phyloP scores from a whole-genome alignment of 257 asterid species.

The Solanum ossicruentum region DNA sequence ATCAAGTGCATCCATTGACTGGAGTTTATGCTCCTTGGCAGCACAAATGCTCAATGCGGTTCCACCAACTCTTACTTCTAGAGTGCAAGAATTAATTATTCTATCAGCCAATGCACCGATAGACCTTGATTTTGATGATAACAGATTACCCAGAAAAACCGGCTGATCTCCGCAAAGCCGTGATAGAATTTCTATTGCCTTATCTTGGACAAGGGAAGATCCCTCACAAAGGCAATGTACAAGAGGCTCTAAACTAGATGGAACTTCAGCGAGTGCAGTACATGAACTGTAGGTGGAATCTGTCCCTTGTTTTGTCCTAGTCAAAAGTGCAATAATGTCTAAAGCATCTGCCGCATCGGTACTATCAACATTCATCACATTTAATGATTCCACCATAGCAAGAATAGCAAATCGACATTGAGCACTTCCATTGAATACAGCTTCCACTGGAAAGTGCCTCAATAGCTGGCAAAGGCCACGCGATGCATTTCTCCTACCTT shows the following conservation, averaged over 20 bases:
- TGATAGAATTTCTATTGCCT: slow-evolving; percentile 58
- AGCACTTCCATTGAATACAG: slow-evolving; percentile 46
- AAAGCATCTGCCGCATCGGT: slow-evolving; percentile 45
- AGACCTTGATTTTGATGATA: slow-evolving; percentile 38
- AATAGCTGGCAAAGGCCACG: slow-evolving; percentile 66
- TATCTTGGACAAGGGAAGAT: slow-evolving; percentile 47
- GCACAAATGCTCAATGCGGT: slow-evolving; percentile 50
- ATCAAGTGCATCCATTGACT: slow-evolving; percentile 43
- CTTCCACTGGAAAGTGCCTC: slow-evolving; percentile 55
- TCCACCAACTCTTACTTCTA: slow-evolving; percentile 79
- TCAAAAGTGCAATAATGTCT: slow-evolving; percentile 42
- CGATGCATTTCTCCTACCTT: slow-evolving; percentile 68
- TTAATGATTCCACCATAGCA: slow-evolving; percentile 54
- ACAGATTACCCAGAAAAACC: slow-evolving; percentile 30
- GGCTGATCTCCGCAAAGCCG: slow-evolving; percentile 63
- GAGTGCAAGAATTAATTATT: slow-evolving; percentile 51
- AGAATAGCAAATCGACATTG: slow-evolving; percentile 54
- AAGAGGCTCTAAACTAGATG: slow-evolving; percentile 55
- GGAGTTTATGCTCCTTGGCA: slow-evolving; percentile 49
- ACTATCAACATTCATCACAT: slow-evolving; percentile 48
- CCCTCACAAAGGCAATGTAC: slow-evolving; percentile 62
- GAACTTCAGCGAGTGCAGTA: slow-evolving; percentile 46
- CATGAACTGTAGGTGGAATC: slow-evolving; percentile 29
- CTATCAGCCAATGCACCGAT: slow-evolving; percentile 57
- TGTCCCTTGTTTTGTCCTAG: slow-evolving; percentile 39